Evolutionary conservation across 352 stramenopile species (phyloP), one percentile per base, ranked within the genome.

Genomic region (Blastocystis sp.): DNA sequence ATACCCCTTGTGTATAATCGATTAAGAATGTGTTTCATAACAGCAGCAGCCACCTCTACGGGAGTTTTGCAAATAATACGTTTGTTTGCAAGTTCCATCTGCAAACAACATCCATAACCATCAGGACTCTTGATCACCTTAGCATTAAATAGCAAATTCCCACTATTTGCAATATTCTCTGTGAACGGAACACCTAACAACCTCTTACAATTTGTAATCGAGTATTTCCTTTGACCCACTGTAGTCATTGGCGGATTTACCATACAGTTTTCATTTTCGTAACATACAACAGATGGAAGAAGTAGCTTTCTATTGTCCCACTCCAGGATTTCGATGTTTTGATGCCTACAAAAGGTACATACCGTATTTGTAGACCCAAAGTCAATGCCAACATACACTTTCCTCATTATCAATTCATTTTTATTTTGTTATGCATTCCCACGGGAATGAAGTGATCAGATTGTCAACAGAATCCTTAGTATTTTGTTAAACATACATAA

Each of bases 301-400:
- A 71, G 24, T 19, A 16, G 7, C 0, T 4, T 5, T 11, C 37
- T 12, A 16, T 71, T 11, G 16, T 5, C 7, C 16, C 16, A 42
- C 16, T 37, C n/a, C n/a, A 42, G 6, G 14, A 24, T 43, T 9
- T 9, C 5, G 6, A n/a, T 4, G 42, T 37, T 35, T 14, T 35
- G 29, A 9, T 35, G 14, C 5, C 6, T 42, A 9, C 24, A n/a
- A 12, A 51, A 37, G 24, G n/a, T 32, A 21, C 32, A 37, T 6
- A 27, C 19, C 12, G 63, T 51, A 51, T 74, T 46, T 43, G 63
- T 51, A 51, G 63, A 54, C 16, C 63, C 63, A 74, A 74, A 74
- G 21, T 74, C 32, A 74, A 74, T 74, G 21, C 63, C 63, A 4
- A 74, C 3, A 61, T 6, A 16, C 27, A 61, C 27, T 32, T 32